Evolutionary conservation across 306 rosid species (phyloP).

Genomic region (Cucurbita maxima): DNA sequence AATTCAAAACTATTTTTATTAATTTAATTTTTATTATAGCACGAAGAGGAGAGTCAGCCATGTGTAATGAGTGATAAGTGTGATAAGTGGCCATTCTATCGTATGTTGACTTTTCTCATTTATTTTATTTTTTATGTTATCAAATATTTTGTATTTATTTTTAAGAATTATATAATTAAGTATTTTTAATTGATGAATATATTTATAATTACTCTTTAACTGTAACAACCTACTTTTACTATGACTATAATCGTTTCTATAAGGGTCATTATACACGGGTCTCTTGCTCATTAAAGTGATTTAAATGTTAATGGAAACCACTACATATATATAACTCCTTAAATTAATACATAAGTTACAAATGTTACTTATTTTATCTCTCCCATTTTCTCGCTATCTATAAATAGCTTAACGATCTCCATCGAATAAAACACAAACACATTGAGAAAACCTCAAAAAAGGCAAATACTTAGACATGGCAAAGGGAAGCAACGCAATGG

Average conservation of each 20-base stretch:
- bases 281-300: not conserved
- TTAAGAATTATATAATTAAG: no score
- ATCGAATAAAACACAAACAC: not conserved
- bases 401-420: not conserved
- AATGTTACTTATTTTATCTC: not conserved
- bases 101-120: no score
- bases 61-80: not conserved
- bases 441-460: not conserved
- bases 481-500: not conserved
- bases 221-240: no score
- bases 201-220: no score
- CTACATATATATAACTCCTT: no score
- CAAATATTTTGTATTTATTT: no score
- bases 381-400: not conserved
- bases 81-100: no score
- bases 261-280: no score
- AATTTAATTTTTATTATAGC: not conserved
- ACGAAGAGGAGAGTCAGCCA: not conserved
- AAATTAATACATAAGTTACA: not conserved
- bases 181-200: no score
- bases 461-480: not conserved
- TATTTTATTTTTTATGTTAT: no score
- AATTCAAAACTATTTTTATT: not conserved
- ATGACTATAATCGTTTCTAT: no score
- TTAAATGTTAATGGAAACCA: not conserved